These are phyloP conservation scores for Stagonosporopsis cucurbitacearum DNA, from an alignment of 2,329 filamentous ascomycete species.

Conservation along the genomic window DNA sequence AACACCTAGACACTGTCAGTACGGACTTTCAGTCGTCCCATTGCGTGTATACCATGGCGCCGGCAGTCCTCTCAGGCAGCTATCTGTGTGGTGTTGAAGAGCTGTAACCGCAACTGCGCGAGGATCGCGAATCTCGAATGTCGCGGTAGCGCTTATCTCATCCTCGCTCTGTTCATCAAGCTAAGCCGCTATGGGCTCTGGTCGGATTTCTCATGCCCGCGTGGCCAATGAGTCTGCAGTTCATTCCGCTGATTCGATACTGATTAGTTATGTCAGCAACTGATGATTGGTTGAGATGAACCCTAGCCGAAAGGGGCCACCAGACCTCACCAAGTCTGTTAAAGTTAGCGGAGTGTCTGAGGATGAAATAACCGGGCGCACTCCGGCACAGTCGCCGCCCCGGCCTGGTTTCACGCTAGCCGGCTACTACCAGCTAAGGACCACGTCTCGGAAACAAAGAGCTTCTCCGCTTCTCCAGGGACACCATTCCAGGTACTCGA, in stretches of 20 bases:
- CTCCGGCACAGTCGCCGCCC: conserved; percentile 23
- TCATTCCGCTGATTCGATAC: too few relatives aligned
- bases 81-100: conserved; percentile 25
- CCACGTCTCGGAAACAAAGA: conserved; percentile 43
- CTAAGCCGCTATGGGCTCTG: too few relatives aligned
- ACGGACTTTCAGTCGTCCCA: conserved; percentile 1
- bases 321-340: too few relatives aligned
- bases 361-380: too few relatives aligned
- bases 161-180: too few relatives aligned
- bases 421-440: conserved; percentile 27
- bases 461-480: conserved; percentile 3
- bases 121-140: conserved; percentile 25
- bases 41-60: conserved; percentile 35
- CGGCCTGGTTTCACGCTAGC: conserved; percentile 21
- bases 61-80: conserved; percentile 22
- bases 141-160: too few relatives aligned
- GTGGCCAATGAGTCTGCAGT: too few relatives aligned
- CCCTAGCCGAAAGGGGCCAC: too few relatives aligned
- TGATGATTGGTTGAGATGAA: too few relatives aligned
- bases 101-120: conserved; percentile 22
- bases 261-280: too few relatives aligned
- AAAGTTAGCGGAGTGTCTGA: too few relatives aligned
- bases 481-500: conserved; percentile 23
- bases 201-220: too few relatives aligned
- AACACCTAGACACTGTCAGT: conserved; percentile 66